Evolutionary conservation across 2,329 filamentous ascomycete genomes (phyloP).

Genomic region (Sporothrix humicola): DNA sequence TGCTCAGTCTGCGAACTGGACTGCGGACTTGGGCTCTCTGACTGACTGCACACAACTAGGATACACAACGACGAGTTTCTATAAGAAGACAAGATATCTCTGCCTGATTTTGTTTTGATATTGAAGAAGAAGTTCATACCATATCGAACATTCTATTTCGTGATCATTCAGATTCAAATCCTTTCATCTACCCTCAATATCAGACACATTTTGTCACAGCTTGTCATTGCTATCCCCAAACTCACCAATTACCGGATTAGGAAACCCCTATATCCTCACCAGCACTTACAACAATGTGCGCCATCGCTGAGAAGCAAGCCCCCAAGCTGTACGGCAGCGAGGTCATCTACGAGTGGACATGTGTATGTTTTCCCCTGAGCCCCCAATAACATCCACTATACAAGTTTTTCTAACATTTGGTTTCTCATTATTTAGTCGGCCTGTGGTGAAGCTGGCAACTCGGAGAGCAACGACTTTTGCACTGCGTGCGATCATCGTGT

Average conservation of each 20-base stretch:
- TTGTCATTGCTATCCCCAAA: background rate
- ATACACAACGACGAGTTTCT: background rate
- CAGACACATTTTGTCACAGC: too few species aligned
- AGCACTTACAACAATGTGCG: background rate
- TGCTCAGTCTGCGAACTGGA: conserved; percentile 1
- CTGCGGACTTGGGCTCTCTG: background rate
- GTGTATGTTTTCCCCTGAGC: background rate
- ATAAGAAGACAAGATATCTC: background rate
- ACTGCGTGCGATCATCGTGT: background rate
- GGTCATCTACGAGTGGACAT: background rate
- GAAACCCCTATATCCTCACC: background rate
- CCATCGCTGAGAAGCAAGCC: background rate
- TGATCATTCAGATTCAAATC: background rate
- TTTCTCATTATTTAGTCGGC: background rate
- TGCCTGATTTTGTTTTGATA: background rate
- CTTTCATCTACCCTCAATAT: background rate
- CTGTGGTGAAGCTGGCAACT: background rate
- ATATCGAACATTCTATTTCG: background rate
- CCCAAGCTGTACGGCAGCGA: too few species aligned
- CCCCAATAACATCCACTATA: background rate
- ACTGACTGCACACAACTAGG: background rate
- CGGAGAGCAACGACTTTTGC: background rate
- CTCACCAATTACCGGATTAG: background rate
- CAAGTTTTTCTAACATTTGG: background rate
- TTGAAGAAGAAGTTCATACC: background rate